Evolutionary conservation across 352 stramenopile species (phyloP), one percentile per base, ranked within the genome.

Genomic region (Globisporangium perplexum): DNA sequence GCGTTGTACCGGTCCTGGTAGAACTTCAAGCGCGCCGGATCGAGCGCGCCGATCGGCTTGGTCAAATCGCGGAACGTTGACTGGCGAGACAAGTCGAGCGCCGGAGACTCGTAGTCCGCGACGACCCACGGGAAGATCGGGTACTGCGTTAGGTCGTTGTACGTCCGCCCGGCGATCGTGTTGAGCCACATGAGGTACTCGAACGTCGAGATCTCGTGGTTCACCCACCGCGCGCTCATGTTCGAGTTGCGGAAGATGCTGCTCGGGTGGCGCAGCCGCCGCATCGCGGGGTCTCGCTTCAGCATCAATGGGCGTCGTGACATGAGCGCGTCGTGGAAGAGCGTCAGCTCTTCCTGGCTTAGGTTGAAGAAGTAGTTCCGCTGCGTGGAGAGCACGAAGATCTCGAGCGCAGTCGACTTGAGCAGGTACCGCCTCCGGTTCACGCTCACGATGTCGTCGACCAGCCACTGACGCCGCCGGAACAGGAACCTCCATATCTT

Each of bases 1-100:
- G 78, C 69, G 31, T 98, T 71, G 68, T 98, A 99, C 45, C 96
- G 74, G 43, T 98, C 93, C 56, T 98, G 69, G 48, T 98, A 96
- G 55, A 97, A 93, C 46, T 93, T 82, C 7, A 99, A 73, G 36
- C 96, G 79, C 35, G 83, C 72, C 4, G 84, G 72, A 50, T 98
- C 97, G 18, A 99, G 74, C 8, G 98, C 98, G 28, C 98, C 98
- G 36, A 99, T 92, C 22, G 98, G 97, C 57, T 99, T 99, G 8
- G 72, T 85, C 18, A 99, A 66, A 72, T 99, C 96, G 47, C 98
- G 86, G 66, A 96, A 99, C 10, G 91, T 84, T 10, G 83, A 73
- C 3, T 69, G 80, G 38, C 76, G 61, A 31, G 71, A 63, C 24
- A 94, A 61, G 52, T 95, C 84, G 17, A 96, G 57, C 17, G 50